These are phyloP conservation scores for Trichosanthes cucumerina DNA, from an alignment of 306 rosid species.

Conservation along the genomic window DNA sequence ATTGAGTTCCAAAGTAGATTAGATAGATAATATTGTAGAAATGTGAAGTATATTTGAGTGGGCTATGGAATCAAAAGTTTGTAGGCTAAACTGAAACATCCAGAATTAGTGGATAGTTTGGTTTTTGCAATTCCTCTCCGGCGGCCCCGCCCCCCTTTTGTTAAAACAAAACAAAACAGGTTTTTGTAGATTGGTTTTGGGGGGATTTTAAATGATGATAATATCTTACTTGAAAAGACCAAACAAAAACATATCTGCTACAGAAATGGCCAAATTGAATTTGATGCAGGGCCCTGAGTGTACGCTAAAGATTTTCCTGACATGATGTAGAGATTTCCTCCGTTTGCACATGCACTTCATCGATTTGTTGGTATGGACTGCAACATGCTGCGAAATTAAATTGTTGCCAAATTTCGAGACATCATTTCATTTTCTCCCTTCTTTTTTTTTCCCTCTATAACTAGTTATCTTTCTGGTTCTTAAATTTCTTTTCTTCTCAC, in stretches of 20 bases:
- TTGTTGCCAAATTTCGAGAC: not conserved
- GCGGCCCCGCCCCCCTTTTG: not conserved
- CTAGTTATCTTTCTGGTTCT: not conserved
- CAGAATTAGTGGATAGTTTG: not conserved
- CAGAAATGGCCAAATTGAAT: not conserved
- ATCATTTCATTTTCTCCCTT: not conserved
- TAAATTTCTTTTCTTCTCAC: too few relatives aligned
- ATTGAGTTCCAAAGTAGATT: not conserved
- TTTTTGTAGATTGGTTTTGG: not conserved
- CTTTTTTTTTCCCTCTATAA: not conserved
- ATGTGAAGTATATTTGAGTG: not conserved
- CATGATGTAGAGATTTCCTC: slow-evolving; percentile 5
- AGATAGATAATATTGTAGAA: not conserved
- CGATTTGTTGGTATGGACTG: not conserved
- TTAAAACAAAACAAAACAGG: not conserved
- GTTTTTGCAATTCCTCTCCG: not conserved
- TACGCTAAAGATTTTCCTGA: slow-evolving; percentile 8
- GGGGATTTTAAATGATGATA: not conserved
- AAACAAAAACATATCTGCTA: not conserved
- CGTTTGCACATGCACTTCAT: not conserved
- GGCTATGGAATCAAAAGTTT: not conserved
- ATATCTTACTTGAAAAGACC: slow-evolving; percentile 2
- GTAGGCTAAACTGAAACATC: slow-evolving; percentile 6
- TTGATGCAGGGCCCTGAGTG: not conserved
- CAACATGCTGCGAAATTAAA: not conserved